Base-by-base conservation (phyloP, 768 basidiomycete species). In the Paxillus rubicundulus region DNA sequence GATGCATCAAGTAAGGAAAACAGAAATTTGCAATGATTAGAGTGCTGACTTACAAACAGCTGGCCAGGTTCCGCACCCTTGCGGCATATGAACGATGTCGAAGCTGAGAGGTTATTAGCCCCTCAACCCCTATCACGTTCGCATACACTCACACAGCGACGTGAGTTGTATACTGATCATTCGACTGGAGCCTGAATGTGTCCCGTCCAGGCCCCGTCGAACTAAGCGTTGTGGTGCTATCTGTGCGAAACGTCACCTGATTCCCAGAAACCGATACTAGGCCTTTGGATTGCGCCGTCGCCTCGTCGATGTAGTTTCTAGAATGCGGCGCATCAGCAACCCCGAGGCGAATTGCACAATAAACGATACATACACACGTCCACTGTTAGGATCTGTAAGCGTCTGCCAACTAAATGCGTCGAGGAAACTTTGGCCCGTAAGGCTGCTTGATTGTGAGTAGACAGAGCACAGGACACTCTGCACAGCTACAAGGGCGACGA, bases 191-290 rank as follows among this genome's bases (percentile, higher is more conserved):
- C 21, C 69, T 64, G 45, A 73, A 71, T 3, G 70, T 65, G 43
- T 71, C 67, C 34, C 72, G 45, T 44, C 72, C 70, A 13, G 61
- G 56, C 3, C 58, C 65, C 14, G 54, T 46, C 3, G 67, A 37
- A 21, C 30, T 45, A 4, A 74, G 61, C 9, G 52, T 52, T 9
- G 71, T 67, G 10, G 60, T 70, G 39, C 54, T 39, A 45, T 73
- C 71, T 2, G 69, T 63, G 18, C 70, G 61, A 37, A 74, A 49
- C 18, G 55, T 63, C n/a, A 72, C 58, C 40, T 49, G 54, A 47
- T 77, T 68, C 16, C 72, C 73, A 14, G 72, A 72, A 2, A 82
- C 72, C 57, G 71, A 84, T 0, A 82, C 84, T 34, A 89, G 63
- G 58, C 86, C 85, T 52, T 77, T 65, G 10, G 68, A 67, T 18